phyloP scores from a whole-genome alignment of 2,329 filamentous ascomycete species.

The Phialophora tarda region DNA sequence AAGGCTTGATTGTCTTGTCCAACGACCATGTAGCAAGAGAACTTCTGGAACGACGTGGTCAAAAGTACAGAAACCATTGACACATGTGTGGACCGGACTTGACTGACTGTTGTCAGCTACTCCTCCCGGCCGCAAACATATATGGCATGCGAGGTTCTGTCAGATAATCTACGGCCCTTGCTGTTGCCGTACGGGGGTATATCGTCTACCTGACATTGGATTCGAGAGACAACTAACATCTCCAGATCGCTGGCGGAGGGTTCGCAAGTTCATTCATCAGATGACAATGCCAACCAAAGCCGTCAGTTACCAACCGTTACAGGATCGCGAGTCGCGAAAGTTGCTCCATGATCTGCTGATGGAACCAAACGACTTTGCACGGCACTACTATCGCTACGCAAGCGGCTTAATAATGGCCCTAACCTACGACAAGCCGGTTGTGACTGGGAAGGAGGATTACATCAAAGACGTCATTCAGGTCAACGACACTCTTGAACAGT shows the following conservation, averaged over 20 bases:
- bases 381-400: slow-evolving; percentile 55
- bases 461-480: no score
- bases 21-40: no score
- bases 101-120: not conserved
- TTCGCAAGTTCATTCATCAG: slow-evolving; percentile 2
- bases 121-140: slow-evolving; percentile 41
- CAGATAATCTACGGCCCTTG: slow-evolving; percentile 49
- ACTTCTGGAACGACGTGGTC: slow-evolving; percentile 25
- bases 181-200: slow-evolving; percentile 57
- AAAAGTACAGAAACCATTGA: no score
- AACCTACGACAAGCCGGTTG: slow-evolving; percentile 56
- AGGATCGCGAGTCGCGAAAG: slow-evolving; percentile 56
- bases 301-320: slow-evolving; percentile 55
- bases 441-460: slow-evolving; percentile 46
- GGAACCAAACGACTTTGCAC: slow-evolving; percentile 50
- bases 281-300: slow-evolving; percentile 43
- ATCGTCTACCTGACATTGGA: not conserved
- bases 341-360: slow-evolving; percentile 51
- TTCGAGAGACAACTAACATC: no score
- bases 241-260: slow-evolving; percentile 46
- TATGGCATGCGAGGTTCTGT: slow-evolving; percentile 41
- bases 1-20: no score
- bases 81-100: no score
- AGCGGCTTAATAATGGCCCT: slow-evolving; percentile 58
- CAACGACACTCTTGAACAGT: no score